Conservation (phyloP, 2,329 filamentous ascomycete genomes). For the Rhinocladiella similis region DNA sequence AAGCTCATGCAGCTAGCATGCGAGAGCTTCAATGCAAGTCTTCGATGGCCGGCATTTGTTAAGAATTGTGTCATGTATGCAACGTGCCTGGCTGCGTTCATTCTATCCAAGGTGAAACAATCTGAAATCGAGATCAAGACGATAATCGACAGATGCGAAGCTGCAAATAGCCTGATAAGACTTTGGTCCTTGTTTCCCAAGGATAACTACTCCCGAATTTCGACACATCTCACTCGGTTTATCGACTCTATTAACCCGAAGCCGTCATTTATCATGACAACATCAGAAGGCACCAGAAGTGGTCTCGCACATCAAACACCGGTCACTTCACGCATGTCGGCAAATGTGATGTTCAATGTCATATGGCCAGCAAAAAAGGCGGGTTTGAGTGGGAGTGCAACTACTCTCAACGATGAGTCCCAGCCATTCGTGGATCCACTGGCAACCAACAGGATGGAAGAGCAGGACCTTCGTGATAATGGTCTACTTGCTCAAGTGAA, state of each 20-base stretch:
- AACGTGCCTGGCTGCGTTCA: not conserved
- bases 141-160: not conserved
- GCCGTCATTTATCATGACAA: not conserved
- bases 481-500: not conserved
- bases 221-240: not conserved
- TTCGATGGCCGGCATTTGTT: not conserved
- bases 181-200: not conserved
- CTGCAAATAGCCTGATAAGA: not conserved
- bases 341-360: slow-evolving; percentile 1
- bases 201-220: not conserved
- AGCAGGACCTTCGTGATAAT: too few species aligned
- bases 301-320: not conserved
- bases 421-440: not conserved
- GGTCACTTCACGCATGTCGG: not conserved
- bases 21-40: not conserved
- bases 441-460: too few species aligned
- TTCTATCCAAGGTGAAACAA: not conserved
- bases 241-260: not conserved
- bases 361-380: not conserved
- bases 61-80: not conserved
- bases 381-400: not conserved
- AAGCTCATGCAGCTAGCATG: not conserved
- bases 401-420: not conserved
- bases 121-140: not conserved
- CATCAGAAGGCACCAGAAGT: not conserved